Conservation (phyloP, 345 rosid genomes). For the Moricandia moricandioides region DNA sequence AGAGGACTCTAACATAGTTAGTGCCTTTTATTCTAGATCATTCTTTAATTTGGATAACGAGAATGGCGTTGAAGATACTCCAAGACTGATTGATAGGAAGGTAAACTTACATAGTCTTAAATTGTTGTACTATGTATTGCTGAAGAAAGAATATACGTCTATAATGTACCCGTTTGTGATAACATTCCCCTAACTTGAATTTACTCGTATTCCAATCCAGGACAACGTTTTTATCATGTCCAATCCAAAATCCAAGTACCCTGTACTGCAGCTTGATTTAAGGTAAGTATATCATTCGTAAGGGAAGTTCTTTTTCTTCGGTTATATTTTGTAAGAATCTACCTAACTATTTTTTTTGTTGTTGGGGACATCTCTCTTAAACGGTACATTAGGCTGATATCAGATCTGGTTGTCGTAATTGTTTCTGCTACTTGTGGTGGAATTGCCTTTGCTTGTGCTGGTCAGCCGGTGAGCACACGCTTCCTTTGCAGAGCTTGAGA, state of each 20-base stretch:
- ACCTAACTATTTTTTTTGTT: conserved; percentile 8
- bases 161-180: background rate
- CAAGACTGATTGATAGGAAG: conserved; percentile 88
- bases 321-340: background rate
- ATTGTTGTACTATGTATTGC: background rate
- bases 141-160: background rate
- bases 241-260: conserved; percentile 93
- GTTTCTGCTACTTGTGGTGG: conserved; percentile 99
- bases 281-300: conserved; percentile 43
- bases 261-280: conserved; percentile 86
- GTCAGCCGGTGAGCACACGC: conserved; percentile 75
- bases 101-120: conserved; percentile 35
- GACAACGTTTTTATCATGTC: conserved; percentile 96
- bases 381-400: conserved; percentile 68
- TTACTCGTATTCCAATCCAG: conserved; percentile 43
- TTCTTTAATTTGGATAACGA: conserved; percentile 89
- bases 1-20: conserved; percentile 29
- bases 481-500: conserved; percentile 24
- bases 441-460: conserved; percentile 98
- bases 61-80: conserved; percentile 81
- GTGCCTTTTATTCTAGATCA: conserved; percentile 48
- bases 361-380: conserved; percentile 22
- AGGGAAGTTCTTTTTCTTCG: background rate
- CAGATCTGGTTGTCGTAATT: conserved; percentile 92
- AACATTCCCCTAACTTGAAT: background rate